A percentile compares a stretch with the other conserved stretches of the same genome.
Evolutionary conservation across 768 basidiomycete genomes (phyloP).

Genomic region (Russula emetica): DNA sequence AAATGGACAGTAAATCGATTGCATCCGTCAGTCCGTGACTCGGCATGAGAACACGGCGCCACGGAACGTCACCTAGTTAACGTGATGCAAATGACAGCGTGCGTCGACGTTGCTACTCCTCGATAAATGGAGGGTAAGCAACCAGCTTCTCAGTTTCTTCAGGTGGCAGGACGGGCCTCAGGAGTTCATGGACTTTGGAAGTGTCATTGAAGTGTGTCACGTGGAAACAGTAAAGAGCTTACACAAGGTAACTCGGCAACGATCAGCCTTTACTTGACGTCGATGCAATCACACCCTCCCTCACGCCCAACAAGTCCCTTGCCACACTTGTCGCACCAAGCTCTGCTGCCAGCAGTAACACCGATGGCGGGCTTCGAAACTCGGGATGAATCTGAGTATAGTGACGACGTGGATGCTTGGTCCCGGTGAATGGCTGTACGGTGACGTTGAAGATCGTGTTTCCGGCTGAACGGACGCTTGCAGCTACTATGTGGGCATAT

Average conservation of each 20-base stretch:
- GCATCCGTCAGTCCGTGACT: constrained; percentile 15
- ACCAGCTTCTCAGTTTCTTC: constrained; percentile 27
- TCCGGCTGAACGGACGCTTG: constrained; percentile 87
- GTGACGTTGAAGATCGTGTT: constrained; percentile 91
- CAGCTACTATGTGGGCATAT: constrained; percentile 83
- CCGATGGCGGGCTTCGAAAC: constrained; percentile 22
- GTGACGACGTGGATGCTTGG: constrained; percentile 29
- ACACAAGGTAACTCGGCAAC: constrained; percentile 11
- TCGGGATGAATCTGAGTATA: constrained; percentile 26
- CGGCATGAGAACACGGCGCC: constrained; percentile 5
- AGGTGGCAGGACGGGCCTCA: constrained; percentile 28
- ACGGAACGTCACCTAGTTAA: background rate
- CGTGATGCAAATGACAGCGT: constrained; percentile 22
- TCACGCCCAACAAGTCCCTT: constrained; percentile 30
- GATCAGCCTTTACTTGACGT: constrained; percentile 50
- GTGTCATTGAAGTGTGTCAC: background rate
- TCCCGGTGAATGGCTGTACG: constrained; percentile 69
- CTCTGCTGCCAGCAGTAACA: constrained; percentile 21
- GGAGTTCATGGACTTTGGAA: constrained; percentile 2
- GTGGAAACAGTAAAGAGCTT: background rate
- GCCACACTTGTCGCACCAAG: constrained; percentile 31
- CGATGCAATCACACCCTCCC: constrained; percentile 43
- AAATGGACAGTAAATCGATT: background rate
- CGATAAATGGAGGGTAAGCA: constrained; percentile 28
- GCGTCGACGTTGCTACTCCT: constrained; percentile 30